Base-by-base conservation (phyloP, 139 green algal species). In the Microglena sp. region DNA sequence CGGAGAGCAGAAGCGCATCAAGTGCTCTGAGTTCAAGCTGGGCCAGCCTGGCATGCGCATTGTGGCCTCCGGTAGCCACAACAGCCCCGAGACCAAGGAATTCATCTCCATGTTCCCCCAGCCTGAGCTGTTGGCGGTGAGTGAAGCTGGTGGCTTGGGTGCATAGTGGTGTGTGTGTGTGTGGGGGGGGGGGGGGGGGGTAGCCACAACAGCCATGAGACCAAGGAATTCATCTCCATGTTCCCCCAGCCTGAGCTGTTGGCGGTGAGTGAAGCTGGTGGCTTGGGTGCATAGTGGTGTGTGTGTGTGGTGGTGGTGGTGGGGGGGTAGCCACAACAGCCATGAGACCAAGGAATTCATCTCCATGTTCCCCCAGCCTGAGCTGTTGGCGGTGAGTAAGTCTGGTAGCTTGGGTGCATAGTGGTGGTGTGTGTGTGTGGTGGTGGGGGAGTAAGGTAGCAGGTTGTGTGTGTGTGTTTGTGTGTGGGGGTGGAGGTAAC, bases 271-370 rank as follows among this genome's bases (percentile, higher is more conserved):
- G n/a, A n/a, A n/a, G n/a, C n/a, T n/a, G n/a, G n/a, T n/a, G n/a
- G n/a, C n/a, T n/a, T n/a, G n/a, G n/a, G n/a, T n/a, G n/a, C 58
- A 71, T 71, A 58, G 50, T 62, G 53, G 60, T 67, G 18, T 8
- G 59, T 61, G n/a, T n/a, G n/a, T n/a, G n/a, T n/a, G n/a, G n/a
- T n/a, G n/a, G n/a, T n/a, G n/a, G n/a, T n/a, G n/a, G n/a, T n/a
- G n/a, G n/a, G n/a, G n/a, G n/a, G 67, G 71, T 60, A 84, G 73
- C 54, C 86, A 94, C 74, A 67, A 71, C 6, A 82, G 68, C 18
- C 33, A 70, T 6, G 72, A 86, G 46, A 92, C 85, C 6, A 62
- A 82, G 45, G 80, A 92, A 31, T 92, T 94, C 68, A 72, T 92
- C 22, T 45, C 34, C 26, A 65, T 85, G 62, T 89, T 89, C 63